Percentiles rank a stretch among this genome's conserved stretches.
phyloP scores from a whole-genome alignment of 1,284 basidiomycete species.

The Violaceomyces palustris region DNA sequence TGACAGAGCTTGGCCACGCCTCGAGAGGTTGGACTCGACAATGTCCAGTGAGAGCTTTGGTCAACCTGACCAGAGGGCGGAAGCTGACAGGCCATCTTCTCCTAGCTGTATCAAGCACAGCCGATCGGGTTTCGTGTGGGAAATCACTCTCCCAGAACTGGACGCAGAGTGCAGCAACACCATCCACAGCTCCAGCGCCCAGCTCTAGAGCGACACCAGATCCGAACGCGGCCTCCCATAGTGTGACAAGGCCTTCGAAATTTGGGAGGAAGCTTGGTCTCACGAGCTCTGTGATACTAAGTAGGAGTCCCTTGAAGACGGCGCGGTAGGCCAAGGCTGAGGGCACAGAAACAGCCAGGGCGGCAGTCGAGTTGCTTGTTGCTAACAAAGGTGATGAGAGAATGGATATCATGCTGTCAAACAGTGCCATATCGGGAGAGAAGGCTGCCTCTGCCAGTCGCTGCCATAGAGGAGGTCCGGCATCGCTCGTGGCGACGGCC shows the following conservation, averaged over 20 bases:
- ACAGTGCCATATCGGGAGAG: conserved; percentile 43
- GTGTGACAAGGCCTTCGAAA: conserved; percentile 66
- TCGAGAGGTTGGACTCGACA: conserved; percentile 19
- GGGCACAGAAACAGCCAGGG: conserved; percentile 63
- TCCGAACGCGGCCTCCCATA: conserved; percentile 75
- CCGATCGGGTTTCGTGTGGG: conserved; percentile 58
- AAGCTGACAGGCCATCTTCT: conserved; percentile 75
- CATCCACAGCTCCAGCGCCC: conserved; percentile 53
- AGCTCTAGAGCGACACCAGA: conserved; percentile 38
- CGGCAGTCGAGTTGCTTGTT: conserved; percentile 22
- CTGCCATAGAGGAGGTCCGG: conserved; percentile 49
- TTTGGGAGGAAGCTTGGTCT: conserved; percentile 60
- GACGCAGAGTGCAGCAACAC: conserved; percentile 66
- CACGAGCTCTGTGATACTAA: conserved; percentile 69
- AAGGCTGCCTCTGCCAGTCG: conserved; percentile 52
- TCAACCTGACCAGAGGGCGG: conserved; percentile 66
- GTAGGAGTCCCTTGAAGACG: conserved; percentile 65
- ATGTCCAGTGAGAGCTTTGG: conserved; percentile 67
- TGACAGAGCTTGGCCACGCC: conserved; percentile 18
- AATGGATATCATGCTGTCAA: conserved; percentile 40
- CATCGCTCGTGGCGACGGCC: conserved; percentile 29
- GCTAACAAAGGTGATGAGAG: conserved; percentile 48
- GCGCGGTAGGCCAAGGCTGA: conserved; percentile 77
- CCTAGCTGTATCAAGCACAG: conserved; percentile 71
- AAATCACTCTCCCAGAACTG: conserved; percentile 74